These are phyloP conservation scores for Plasmodium reichenowi DNA, from an alignment of 169 alveolate species.

Conservation along the genomic window DNA sequence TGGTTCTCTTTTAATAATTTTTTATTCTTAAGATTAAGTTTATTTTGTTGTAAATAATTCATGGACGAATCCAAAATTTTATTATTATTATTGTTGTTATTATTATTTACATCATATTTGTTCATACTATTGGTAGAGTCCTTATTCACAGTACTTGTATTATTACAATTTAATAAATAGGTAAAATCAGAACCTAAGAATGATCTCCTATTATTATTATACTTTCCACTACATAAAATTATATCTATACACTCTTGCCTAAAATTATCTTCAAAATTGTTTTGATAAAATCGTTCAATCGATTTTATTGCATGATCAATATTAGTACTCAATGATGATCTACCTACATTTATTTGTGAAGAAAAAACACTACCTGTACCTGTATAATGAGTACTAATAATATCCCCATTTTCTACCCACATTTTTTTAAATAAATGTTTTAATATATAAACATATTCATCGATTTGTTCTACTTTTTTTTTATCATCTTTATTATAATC, in stretches of 20 bases:
- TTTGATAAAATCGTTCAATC: conserved; percentile 89
- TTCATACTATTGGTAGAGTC: too few species aligned
- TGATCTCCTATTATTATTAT: conserved; percentile 59
- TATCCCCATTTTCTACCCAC: conserved; percentile 96
- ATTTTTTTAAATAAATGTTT: conserved; percentile 87
- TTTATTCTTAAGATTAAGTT: background rate
- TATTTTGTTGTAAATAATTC: too few species aligned
- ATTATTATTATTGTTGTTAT: background rate
- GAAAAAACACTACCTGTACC: conserved; percentile 96
- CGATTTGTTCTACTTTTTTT: conserved; percentile 26
- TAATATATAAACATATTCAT: conserved; percentile 65
- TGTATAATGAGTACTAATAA: conserved; percentile 91
- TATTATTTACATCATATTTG: too few species aligned
- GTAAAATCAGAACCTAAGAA: conserved; percentile 30
- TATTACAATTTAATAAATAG: conserved; percentile 44
- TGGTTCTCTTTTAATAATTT: background rate
- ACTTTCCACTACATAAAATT: conserved; percentile 82
- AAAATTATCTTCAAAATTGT: conserved; percentile 89
- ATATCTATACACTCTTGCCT: conserved; percentile 91
- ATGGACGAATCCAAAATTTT: too few species aligned
- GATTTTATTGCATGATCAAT: conserved; percentile 90
- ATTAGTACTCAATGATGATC: conserved; percentile 89
- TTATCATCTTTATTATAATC: conserved; percentile 7
- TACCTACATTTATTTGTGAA: conserved; percentile 92
- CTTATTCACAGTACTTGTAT: conserved; percentile 5